Percentiles rank a stretch among this genome's conserved stretches.
Evolutionary conservation across 768 basidiomycete species (phyloP).

Genomic region (Kwoniella sp.): DNA sequence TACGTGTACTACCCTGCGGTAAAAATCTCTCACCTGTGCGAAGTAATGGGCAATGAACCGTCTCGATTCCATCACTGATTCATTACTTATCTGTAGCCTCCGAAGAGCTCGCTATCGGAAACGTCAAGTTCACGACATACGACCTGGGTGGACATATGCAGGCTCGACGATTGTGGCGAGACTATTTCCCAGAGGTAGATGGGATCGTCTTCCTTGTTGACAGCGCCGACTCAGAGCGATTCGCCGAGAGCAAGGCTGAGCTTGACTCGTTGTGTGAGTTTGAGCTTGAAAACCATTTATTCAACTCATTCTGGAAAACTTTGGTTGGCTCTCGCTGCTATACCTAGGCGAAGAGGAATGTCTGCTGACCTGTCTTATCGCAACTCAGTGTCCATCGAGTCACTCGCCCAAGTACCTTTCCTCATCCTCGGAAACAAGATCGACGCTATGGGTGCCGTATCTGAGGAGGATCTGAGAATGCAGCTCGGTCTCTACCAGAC

Average conservation of each 20-base stretch:
- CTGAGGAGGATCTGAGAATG: conserved; percentile 95
- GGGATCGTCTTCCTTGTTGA: conserved; percentile 98
- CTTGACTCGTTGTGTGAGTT: conserved; percentile 76
- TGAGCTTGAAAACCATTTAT: neutral
- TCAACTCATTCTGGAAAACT: too few relatives aligned
- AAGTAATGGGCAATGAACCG: neutral
- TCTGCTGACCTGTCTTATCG: neutral
- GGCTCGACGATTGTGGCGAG: conserved; percentile 98
- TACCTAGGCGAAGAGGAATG: neutral
- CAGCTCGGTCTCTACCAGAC: conserved; percentile 95
- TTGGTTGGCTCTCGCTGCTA: too few relatives aligned
- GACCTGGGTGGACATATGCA: conserved; percentile 98
- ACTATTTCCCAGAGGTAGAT: conserved; percentile 99
- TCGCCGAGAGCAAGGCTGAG: conserved; percentile 94
- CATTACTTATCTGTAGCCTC: conserved; percentile 67
- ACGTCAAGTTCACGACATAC: conserved; percentile 98
- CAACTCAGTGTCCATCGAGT: conserved; percentile 77
- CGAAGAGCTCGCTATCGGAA: conserved; percentile 97
- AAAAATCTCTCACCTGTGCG: neutral
- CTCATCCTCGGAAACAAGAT: conserved; percentile 99
- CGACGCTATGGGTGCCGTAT: conserved; percentile 95
- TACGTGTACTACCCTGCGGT: conserved; percentile 57
- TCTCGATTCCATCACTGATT: neutral
- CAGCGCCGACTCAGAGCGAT: conserved; percentile 93
- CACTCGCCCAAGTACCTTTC: conserved; percentile 95